Base-by-base conservation (phyloP, 768 basidiomycete genomes). In the Leccinum variicolor region DNA sequence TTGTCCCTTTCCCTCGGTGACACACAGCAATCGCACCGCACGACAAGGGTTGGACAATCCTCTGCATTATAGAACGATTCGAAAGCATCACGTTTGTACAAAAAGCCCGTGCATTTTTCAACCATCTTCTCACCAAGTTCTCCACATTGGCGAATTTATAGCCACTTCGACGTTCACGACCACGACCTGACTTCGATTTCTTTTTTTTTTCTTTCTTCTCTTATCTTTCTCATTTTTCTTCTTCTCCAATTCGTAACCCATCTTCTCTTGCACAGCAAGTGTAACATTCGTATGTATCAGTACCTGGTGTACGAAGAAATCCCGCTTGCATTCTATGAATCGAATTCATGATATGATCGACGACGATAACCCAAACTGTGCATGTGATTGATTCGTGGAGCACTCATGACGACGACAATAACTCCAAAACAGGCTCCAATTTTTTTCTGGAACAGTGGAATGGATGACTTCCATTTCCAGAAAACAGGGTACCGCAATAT, bases 251-350 rank as follows among this genome's bases (percentile, higher is more conserved):
- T 41, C 19, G 41, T 43, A 43, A 43, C n/a, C 41, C 41, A 19
- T n/a, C 41, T 14, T 19, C 13, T 46, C 11, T 36, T 55, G 59
- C 41, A 19, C 57, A 61, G 65, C 68, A 51, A 25, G 41, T 43
- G 41, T 43, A 43, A 43, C 41, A 6, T 56, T 45, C 62, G 50
- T 71, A 72, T 71, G 65, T 74, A 74, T 73, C 26, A 64, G 65
- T 74, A 73, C 71, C 71, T 53, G 56, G 68, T 55, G 61, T 75
- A 70, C 62, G 73, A 57, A n/a, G 48, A 59, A 62, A 65, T 25
- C 67, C 62, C 10, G 23, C 46, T 46, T 55, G 47, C 61, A 49
- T 34, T 60, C 50, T 61, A 66, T 66, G 62, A 67, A 71, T 63
- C n/a, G 19, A 43, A 43, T 43, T 19, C 39, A 41, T 19, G 41